phyloP scores from a whole-genome alignment of 805 yeast species.

The Yamadazyma sp. region DNA sequence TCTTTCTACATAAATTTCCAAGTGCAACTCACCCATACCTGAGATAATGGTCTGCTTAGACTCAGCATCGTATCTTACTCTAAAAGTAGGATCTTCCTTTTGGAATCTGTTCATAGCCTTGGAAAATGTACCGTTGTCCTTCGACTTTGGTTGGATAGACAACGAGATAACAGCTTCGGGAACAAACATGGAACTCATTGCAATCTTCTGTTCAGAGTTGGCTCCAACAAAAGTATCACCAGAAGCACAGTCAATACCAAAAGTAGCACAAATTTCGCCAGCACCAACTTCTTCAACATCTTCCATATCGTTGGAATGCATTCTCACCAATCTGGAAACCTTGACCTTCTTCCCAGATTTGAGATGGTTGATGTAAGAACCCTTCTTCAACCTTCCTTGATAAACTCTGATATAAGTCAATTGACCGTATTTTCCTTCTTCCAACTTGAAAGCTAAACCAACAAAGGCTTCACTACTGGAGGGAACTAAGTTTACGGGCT shows the following conservation, averaged over 20 bases:
- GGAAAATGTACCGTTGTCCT: slow-evolving; percentile 84
- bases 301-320: slow-evolving; percentile 99
- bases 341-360: slow-evolving; percentile 92
- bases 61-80: slow-evolving; percentile 86
- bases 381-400: slow-evolving; percentile 93
- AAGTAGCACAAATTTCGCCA: slow-evolving; percentile 99
- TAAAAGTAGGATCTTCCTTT: slow-evolving; percentile 97
- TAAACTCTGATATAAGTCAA: slow-evolving; percentile 94
- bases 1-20: slow-evolving; percentile 97
- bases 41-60: slow-evolving; percentile 92
- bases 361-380: slow-evolving; percentile 82
- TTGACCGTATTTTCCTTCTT: slow-evolving; percentile 98
- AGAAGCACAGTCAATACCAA: slow-evolving; percentile 98
- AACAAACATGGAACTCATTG: slow-evolving; percentile 98
- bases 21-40: slow-evolving; percentile 98
- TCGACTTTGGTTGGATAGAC: slow-evolving; percentile 82
- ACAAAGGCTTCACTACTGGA: slow-evolving; percentile 78
- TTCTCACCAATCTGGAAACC: slow-evolving; percentile 90
- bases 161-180: slow-evolving; percentile 98
- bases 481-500: slow-evolving; percentile 71
- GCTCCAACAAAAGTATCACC: slow-evolving; percentile 98
- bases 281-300: slow-evolving; percentile 94
- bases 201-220: slow-evolving; percentile 54
- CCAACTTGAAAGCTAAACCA: slow-evolving; percentile 97
- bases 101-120: slow-evolving; percentile 97